A percentile compares a stretch with the other conserved stretches of the same genome.
Evolutionary conservation across 495 filamentous ascomycete genomes (phyloP).

Genomic region (Hyaloscypha variabilis): DNA sequence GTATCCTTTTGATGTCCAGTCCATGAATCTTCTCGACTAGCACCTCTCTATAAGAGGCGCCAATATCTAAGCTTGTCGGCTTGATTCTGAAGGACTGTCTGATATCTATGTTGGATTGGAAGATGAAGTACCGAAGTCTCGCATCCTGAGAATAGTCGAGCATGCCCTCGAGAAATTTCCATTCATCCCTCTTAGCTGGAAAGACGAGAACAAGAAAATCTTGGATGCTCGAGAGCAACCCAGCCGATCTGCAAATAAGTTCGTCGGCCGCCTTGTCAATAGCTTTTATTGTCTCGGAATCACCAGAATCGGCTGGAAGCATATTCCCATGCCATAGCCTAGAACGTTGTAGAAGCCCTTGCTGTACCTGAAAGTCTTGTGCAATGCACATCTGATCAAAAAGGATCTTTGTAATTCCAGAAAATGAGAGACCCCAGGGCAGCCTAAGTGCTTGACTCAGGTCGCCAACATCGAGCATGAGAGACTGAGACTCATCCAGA

Average conservation of each 20-base stretch:
- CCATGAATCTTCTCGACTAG: constrained; percentile 18
- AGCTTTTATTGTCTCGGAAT: constrained; percentile 2
- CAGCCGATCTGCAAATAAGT: constrained; percentile 13
- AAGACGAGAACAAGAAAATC: constrained; percentile 22
- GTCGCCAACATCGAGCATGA: constrained; percentile 20
- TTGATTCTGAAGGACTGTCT: background rate
- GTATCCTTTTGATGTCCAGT: constrained; percentile 17
- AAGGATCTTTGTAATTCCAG: background rate
- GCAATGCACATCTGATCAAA: constrained; percentile 28
- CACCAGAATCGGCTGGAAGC: background rate
- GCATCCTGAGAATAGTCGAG: background rate
- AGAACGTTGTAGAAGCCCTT: background rate
- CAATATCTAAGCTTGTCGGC: background rate
- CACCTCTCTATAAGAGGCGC: constrained; percentile 13
- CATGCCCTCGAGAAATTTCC: constrained; percentile 21
- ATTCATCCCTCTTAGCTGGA: constrained; percentile 24
- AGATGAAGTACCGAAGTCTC: constrained; percentile 28
- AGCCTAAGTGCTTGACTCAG: background rate
- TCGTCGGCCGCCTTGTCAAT: constrained; percentile 17
- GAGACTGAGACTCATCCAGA: constrained; percentile 7
- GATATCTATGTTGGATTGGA: constrained; percentile 16
- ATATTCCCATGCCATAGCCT: constrained; percentile 19
- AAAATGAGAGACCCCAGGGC: constrained; percentile 18
- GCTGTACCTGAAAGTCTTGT: constrained; percentile 25
- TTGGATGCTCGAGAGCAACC: constrained; percentile 8